Evolutionary conservation across 2,329 filamentous ascomycete genomes (phyloP).

Genomic region (Lachnellula subtilissima): DNA sequence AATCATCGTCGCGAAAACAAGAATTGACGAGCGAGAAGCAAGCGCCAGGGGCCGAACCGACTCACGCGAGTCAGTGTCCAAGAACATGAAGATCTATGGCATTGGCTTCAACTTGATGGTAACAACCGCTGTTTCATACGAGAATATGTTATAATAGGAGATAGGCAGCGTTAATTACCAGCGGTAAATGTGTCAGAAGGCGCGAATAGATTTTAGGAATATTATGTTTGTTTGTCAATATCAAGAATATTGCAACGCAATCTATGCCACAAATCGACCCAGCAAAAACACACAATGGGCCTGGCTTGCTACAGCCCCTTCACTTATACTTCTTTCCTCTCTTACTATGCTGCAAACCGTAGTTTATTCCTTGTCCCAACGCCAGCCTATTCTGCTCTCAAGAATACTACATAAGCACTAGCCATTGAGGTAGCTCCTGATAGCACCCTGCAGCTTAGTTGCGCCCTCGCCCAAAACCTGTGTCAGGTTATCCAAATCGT

Average conservation of each 20-base stretch:
- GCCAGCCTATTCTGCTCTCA: slow-evolving; percentile 6
- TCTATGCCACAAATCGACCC: slow-evolving; percentile 18
- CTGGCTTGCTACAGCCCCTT: neutral
- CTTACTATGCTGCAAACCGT: neutral
- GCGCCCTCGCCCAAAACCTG: slow-evolving; percentile 82
- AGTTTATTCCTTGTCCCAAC: slow-evolving; percentile 7
- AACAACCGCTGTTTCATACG: neutral
- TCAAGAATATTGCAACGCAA: slow-evolving; percentile 10
- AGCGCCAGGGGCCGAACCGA: neutral
- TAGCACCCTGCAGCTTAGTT: slow-evolving; percentile 72
- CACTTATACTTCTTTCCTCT: neutral
- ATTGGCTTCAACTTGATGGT: neutral
- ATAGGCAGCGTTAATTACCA: neutral
- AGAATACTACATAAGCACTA: slow-evolving; percentile 31
- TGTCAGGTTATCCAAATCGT: slow-evolving; percentile 89
- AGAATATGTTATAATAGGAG: neutral
- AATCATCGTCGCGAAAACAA: neutral
- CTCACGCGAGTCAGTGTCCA: neutral
- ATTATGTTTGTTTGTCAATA: neutral
- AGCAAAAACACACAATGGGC: neutral
- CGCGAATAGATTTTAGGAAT: neutral
- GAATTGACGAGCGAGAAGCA: neutral
- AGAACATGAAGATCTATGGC: neutral
- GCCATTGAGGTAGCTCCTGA: slow-evolving; percentile 59
- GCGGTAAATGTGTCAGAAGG: neutral